These are phyloP conservation scores for Aristolochia fimbriata DNA, from an alignment of 164 flowering plant genomes.

Conservation along the genomic window DNA sequence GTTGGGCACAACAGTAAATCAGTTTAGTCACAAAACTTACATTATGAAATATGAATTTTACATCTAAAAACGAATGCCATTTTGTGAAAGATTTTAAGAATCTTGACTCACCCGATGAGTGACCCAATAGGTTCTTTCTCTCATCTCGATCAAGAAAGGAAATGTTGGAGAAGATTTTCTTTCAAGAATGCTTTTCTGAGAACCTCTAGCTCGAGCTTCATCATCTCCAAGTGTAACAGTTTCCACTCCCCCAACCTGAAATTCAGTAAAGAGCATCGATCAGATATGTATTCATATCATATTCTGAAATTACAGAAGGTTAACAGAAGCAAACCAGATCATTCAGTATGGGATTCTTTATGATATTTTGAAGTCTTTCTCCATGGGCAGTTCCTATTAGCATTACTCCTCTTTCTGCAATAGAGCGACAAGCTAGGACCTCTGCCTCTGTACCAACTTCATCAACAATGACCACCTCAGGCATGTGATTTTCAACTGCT, in stretches of 20 bases:
- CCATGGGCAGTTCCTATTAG: constrained; percentile 77
- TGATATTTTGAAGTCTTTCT: constrained; percentile 44
- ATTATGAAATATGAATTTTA: background rate
- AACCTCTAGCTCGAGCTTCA: constrained; percentile 55
- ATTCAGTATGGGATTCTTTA: constrained; percentile 53
- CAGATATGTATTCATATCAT: background rate
- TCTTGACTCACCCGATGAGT: constrained; percentile 41
- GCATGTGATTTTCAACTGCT: constrained; percentile 83
- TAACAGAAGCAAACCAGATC: constrained; percentile 36
- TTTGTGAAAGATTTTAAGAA: background rate
- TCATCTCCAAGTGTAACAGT: constrained; percentile 58
- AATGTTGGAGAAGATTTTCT: constrained; percentile 67
- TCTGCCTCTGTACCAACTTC: constrained; percentile 75
- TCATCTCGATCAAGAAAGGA: constrained; percentile 66
- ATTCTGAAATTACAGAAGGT: background rate
- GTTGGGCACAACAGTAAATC: background rate
- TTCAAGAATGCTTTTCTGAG: constrained; percentile 58
- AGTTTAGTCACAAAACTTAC: background rate
- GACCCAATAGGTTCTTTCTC: constrained; percentile 65
- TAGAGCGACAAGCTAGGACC: constrained; percentile 60
- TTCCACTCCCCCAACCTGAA: constrained; percentile 60
- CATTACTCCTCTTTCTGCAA: constrained; percentile 77
- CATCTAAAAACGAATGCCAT: background rate
- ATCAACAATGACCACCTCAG: constrained; percentile 69
- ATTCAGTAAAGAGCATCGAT: background rate